phyloP scores from a whole-genome alignment of 1,139 yeast species.

The Geotrichum bryndzae region DNA sequence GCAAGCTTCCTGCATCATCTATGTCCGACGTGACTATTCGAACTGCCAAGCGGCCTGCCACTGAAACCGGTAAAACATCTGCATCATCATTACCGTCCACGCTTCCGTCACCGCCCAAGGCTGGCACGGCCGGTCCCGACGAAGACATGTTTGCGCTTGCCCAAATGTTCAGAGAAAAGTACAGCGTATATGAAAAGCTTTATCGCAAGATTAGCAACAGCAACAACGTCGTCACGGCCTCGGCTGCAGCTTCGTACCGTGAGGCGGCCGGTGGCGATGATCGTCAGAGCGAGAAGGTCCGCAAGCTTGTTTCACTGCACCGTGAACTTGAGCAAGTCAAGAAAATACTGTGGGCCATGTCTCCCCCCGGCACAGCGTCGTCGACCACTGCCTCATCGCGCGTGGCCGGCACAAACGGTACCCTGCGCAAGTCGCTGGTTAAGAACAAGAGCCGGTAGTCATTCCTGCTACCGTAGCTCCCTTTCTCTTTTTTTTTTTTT shows the following conservation, averaged over 20 bases:
- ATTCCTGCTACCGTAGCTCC: not conserved
- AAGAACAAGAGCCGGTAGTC: not conserved
- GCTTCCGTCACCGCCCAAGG: conserved; percentile 10
- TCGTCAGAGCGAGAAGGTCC: conserved; percentile 11
- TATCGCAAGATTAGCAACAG: conserved; percentile 23
- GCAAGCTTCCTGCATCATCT: not conserved
- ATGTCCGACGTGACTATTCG: not conserved
- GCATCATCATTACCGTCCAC: not conserved
- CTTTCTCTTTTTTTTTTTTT: not conserved
- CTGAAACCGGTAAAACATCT: not conserved
- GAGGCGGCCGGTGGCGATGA: conserved; percentile 13
- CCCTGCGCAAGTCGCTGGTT: not conserved
- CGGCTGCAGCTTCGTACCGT: not conserved
- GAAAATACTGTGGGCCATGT: conserved; percentile 33
- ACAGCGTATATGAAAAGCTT: conserved; percentile 35
- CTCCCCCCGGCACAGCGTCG: conserved; percentile 1
- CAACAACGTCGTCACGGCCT: conserved; percentile 22
- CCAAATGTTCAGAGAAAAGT: conserved; percentile 33
- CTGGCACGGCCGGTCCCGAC: conserved; percentile 2
- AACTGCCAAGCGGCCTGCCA: not conserved
- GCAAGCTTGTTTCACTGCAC: conserved; percentile 35
- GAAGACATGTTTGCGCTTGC: conserved; percentile 36
- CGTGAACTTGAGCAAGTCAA: conserved; percentile 37
- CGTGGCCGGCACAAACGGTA: not conserved
- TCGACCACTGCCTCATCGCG: not conserved